Evolutionary conservation across 805 yeast species (phyloP), one percentile per base, ranked within the genome.

Genomic region (Kazachstania viticola): DNA sequence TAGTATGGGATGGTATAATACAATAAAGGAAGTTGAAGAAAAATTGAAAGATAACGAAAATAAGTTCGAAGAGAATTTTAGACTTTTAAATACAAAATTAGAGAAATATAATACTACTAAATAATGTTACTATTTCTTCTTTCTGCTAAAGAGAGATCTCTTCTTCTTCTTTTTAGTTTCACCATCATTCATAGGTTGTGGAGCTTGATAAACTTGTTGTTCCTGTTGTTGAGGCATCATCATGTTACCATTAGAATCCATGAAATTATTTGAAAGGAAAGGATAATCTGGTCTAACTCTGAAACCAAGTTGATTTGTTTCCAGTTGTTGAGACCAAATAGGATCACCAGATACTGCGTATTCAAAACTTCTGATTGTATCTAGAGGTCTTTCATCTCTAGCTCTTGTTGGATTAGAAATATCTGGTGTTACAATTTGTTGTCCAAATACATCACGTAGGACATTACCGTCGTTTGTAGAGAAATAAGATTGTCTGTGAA

Each of bases 351-450:
- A 82, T 40, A 88, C 84, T 23, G 95, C 76, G 52, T 78, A 91
- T 63, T 91, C 97, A 58, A 91, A 91, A 3, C 82, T 69, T 43
- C 96, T 69, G 48, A 91, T 87, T 2, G 98, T 91, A 57, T 93
- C 98, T 47, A 91, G 62, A 3, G 98, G 98, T 48, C 98, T 73
- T 60, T 91, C 98, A 55, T 87, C 88, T 58, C 97, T 72, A 15
- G 80, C 60, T 49, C 98, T 71, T 7, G 95, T 77, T 16, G 98
- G 98, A 51, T 91, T 91, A 25, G 94, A 83, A 44, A 78, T 67
- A 54, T 91, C 98, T 9, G 93, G 81, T 42, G 71, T 73, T 3
- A 49, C 50, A 46, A 91, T 91, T 5, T 75, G 71, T 35, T 71
- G 69, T n/a, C 98, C 98, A 56, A 85, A 88, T 25, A 83, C 75